Conservation (phyloP, 2,329 filamentous ascomycete species). For the Fusarium humuli region DNA sequence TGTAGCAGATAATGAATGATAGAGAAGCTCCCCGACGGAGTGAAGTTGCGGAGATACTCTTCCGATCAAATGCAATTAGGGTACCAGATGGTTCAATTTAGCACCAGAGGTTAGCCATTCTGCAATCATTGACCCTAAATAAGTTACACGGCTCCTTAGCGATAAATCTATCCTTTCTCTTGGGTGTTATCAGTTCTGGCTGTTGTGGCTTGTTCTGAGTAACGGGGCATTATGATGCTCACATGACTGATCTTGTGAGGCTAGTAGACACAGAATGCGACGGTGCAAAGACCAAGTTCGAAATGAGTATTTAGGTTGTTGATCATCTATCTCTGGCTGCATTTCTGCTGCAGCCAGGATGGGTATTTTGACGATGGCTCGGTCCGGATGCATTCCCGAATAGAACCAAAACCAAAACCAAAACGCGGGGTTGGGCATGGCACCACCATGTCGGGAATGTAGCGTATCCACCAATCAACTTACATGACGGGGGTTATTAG, state of each 20-base stretch:
- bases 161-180: background rate
- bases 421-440: constrained; percentile 36
- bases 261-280: background rate
- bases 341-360: constrained; percentile 13
- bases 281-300: background rate
- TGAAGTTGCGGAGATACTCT: background rate
- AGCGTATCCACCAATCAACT: constrained; percentile 46
- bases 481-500: constrained; percentile 38
- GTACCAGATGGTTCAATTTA: background rate
- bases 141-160: background rate
- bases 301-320: constrained; percentile 23
- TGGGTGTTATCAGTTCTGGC: background rate
- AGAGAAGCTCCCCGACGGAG: background rate
- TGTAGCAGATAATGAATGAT: background rate
- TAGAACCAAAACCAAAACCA: constrained; percentile 2
- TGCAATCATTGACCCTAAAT: background rate
- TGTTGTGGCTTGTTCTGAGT: background rate
- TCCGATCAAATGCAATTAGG: background rate
- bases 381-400: constrained; percentile 29
- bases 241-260: constrained; percentile 14
- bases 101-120: background rate
- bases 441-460: constrained; percentile 22
- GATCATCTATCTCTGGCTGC: constrained; percentile 29
- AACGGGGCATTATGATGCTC: background rate
- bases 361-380: constrained; percentile 22